A percentile compares a stretch with the other conserved stretches of the same genome.
Conservation (phyloP, 176 grass and related monocot genomes). For the Avena insularis region DNA sequence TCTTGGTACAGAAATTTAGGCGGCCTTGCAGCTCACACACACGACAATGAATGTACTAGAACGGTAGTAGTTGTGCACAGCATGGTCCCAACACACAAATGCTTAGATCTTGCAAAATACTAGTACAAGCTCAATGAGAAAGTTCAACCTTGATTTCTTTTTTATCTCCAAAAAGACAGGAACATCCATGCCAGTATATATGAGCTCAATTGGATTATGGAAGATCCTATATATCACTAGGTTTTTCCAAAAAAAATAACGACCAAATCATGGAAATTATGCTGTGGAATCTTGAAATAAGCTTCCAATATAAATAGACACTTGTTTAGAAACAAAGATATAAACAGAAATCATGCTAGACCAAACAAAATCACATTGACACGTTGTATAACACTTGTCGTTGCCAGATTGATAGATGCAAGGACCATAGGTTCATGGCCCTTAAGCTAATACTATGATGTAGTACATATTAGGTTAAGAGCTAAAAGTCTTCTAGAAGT, state of each 20-base stretch:
- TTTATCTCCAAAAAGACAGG: background rate
- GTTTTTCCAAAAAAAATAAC: conserved; percentile 12
- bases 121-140: background rate
- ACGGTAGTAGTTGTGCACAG: conserved; percentile 17
- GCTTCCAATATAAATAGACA: background rate
- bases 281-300: background rate
- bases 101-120: background rate
- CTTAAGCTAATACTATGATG: conserved; percentile 6
- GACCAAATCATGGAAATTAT: background rate
- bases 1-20: conserved; percentile 18
- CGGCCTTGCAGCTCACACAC: background rate
- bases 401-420: background rate
- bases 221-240: background rate
- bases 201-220: background rate
- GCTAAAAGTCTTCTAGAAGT: background rate
- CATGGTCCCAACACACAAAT: conserved; percentile 11
- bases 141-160: background rate
- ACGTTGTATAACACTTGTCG: background rate
- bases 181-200: background rate
- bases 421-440: conserved; percentile 7
- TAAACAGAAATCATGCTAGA: background rate
- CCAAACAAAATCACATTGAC: background rate
- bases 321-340: background rate
- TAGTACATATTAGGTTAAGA: background rate
- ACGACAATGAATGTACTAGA: background rate